Evolutionary conservation across 2,329 filamentous ascomycete genomes (phyloP).

Genomic region (Cytospora paraplurivora): DNA sequence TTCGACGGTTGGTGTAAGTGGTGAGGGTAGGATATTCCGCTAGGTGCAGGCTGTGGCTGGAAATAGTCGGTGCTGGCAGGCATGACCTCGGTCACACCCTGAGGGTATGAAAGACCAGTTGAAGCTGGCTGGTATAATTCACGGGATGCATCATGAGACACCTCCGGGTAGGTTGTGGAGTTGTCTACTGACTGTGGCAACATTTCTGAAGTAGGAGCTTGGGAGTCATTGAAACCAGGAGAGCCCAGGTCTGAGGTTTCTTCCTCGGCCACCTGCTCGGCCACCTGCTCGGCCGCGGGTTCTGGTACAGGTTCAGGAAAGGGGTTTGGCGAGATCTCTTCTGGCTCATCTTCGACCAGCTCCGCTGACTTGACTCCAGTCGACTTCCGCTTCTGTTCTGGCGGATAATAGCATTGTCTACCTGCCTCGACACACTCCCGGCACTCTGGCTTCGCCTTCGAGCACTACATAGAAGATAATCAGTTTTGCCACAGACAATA

Average conservation of each 20-base stretch:
- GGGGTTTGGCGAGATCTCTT: neutral
- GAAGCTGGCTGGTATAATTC: conserved; percentile 38
- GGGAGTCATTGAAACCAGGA: conserved; percentile 23
- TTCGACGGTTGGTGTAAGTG: conserved; percentile 19
- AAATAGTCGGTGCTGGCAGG: conserved; percentile 18
- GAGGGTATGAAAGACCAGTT: conserved; percentile 33
- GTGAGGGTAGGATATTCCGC: conserved; percentile 17
- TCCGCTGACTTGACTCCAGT: conserved; percentile 11
- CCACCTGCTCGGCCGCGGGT: neutral
- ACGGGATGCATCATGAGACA: conserved; percentile 28
- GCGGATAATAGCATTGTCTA: conserved; percentile 27
- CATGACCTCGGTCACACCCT: conserved; percentile 25
- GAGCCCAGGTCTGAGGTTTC: conserved; percentile 28
- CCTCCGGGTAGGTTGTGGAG: conserved; percentile 27
- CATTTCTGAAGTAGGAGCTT: conserved; percentile 35
- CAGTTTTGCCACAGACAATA: neutral
- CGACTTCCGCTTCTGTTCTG: conserved; percentile 20
- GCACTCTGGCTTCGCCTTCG: conserved; percentile 41
- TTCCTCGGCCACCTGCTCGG: conserved; percentile 15
- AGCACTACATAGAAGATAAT: conserved; percentile 32
- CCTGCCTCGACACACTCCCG: conserved; percentile 33
- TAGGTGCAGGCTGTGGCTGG: conserved; percentile 10
- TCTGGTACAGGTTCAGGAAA: conserved; percentile 4
- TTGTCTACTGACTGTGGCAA: conserved; percentile 32
- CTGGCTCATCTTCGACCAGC: conserved; percentile 10